These are phyloP conservation scores for Ashbya aceris DNA, from an alignment of 1,139 yeast species.

Conservation along the genomic window DNA sequence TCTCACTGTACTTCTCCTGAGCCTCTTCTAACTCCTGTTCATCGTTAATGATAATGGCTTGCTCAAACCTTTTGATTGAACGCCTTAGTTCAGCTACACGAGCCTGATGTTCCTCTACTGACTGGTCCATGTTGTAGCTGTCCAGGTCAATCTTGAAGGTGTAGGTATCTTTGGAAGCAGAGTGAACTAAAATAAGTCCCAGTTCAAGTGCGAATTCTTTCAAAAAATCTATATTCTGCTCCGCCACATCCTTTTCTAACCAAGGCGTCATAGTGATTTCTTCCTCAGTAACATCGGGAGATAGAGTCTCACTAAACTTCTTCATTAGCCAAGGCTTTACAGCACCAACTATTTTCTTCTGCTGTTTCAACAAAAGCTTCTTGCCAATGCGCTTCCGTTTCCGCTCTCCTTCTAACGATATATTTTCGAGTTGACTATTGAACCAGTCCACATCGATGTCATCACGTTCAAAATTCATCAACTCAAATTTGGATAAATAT, in stretches of 20 bases:
- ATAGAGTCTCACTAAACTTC: conserved; percentile 29
- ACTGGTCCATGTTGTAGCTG: conserved; percentile 58
- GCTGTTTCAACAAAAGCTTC: conserved; percentile 58
- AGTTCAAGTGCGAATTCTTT: conserved; percentile 55
- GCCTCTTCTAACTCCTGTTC: conserved; percentile 56
- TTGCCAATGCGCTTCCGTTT: conserved; percentile 61
- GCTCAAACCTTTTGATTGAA: conserved; percentile 56
- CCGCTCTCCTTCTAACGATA: conserved; percentile 64
- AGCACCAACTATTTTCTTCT: conserved; percentile 47
- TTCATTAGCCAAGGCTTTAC: conserved; percentile 64
- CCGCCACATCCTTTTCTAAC: conserved; percentile 38
- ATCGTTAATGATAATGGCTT: conserved; percentile 55
- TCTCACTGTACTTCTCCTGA: conserved; percentile 56
- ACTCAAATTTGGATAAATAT: conserved; percentile 57
- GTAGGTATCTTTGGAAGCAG: conserved; percentile 45
- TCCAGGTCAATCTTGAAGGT: conserved; percentile 59
- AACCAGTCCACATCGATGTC: conserved; percentile 91
- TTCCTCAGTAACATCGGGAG: conserved; percentile 32
- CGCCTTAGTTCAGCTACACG: conserved; percentile 34
- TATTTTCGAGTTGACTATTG: conserved; percentile 70
- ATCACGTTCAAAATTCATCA: conserved; percentile 66
- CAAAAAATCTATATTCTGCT: conserved; percentile 50
- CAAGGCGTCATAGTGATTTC: conserved; percentile 38
- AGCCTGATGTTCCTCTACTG: conserved; percentile 51
- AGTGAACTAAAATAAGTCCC: conserved; percentile 59